A percentile compares a stretch with the other conserved stretches of the same genome.
Evolutionary conservation across 2,329 filamentous ascomycete genomes (phyloP).

Genomic region (Colletotrichum destructivum): DNA sequence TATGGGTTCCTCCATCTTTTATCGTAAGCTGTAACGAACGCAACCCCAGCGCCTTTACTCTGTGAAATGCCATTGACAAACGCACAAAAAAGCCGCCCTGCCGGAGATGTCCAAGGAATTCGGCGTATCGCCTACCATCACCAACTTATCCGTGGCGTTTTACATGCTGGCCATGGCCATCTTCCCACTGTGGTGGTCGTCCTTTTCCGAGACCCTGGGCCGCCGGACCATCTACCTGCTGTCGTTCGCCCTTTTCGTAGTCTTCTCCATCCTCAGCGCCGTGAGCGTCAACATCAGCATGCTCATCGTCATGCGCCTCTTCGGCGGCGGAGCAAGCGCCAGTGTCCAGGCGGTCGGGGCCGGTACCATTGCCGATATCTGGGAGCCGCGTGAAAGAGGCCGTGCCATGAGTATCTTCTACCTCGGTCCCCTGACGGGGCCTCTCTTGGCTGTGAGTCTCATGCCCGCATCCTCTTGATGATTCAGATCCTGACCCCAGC

Average conservation of each 20-base stretch:
- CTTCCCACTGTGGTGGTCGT: slow-evolving; percentile 90
- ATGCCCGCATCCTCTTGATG: neutral
- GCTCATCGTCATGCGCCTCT: slow-evolving; percentile 82
- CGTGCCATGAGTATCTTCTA: slow-evolving; percentile 89
- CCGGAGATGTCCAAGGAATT: slow-evolving; percentile 75
- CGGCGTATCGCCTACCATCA: slow-evolving; percentile 73
- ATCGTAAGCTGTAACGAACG: slow-evolving; percentile 70
- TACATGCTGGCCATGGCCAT: slow-evolving; percentile 90
- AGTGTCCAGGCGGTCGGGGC: slow-evolving; percentile 88
- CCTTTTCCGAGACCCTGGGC: slow-evolving; percentile 81
- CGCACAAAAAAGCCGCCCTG: slow-evolving; percentile 71
- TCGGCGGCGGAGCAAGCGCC: slow-evolving; percentile 82
- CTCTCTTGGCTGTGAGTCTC: slow-evolving; percentile 69
- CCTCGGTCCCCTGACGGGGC: slow-evolving; percentile 82
- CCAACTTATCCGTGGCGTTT: slow-evolving; percentile 82
- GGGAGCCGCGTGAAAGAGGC: slow-evolving; percentile 81
- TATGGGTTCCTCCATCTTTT: slow-evolving; percentile 87
- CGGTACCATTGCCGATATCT: slow-evolving; percentile 86
- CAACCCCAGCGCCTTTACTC: neutral
- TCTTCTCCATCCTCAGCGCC: slow-evolving; percentile 80
- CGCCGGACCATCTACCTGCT: slow-evolving; percentile 84
- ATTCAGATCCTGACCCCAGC: too few relatives aligned
- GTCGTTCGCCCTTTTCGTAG: slow-evolving; percentile 79
- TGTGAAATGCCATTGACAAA: slow-evolving; percentile 33
- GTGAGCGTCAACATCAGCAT: slow-evolving; percentile 79